Conservation (phyloP, 1,139 yeast genomes). For the Pichia sp. region DNA sequence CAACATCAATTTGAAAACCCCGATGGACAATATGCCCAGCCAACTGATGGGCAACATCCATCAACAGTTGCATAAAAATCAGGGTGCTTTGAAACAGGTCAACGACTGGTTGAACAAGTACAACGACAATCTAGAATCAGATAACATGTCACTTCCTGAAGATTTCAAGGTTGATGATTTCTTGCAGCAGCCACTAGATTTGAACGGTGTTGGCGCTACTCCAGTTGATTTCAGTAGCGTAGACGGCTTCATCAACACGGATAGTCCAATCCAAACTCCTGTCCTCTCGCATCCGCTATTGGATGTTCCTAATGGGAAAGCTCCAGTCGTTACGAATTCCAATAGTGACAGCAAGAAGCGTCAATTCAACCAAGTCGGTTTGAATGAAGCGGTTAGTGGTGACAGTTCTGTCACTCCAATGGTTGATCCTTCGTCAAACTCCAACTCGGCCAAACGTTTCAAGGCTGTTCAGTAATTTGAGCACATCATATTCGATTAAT, state of each 20-base stretch:
- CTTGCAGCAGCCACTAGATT: conserved; percentile 30
- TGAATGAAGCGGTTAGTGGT: neutral
- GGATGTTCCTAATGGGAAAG: neutral
- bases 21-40: conserved; percentile 11
- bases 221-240: conserved; percentile 15
- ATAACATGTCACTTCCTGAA: conserved; percentile 22
- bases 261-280: conserved; percentile 14
- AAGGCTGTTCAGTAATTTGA: neutral
- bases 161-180: conserved; percentile 35
- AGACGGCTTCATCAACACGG: conserved; percentile 15
- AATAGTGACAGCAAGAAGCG: conserved; percentile 3
- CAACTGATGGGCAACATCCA: conserved; percentile 30
- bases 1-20: neutral
- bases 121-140: conserved; percentile 17
- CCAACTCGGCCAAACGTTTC: conserved; percentile 2
- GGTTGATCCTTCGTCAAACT: neutral
- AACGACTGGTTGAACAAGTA: conserved; percentile 55
- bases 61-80: conserved; percentile 44
- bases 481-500: neutral
- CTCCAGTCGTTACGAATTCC: neutral
- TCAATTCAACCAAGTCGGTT: neutral
- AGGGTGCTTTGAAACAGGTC: conserved; percentile 53
- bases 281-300: conserved; percentile 3
- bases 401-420: neutral
- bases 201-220: conserved; percentile 15